These are phyloP conservation scores for Aspergillus terreus DNA, from an alignment of 2,329 filamentous ascomycete genomes.

Conservation along the genomic window DNA sequence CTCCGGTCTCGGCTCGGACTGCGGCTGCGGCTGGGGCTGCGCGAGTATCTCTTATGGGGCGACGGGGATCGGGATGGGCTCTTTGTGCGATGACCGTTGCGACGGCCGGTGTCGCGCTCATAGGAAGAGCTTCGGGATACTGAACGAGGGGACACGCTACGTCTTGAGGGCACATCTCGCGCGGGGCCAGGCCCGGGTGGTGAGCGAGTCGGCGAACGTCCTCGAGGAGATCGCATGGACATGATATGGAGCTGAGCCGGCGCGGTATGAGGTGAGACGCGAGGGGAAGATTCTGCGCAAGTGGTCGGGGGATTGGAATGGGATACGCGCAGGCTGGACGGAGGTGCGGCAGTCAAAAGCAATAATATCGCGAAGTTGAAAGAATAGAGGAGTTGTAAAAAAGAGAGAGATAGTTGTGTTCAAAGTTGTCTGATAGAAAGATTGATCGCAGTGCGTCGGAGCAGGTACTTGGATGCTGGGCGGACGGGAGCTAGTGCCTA, in stretches of 20 bases:
- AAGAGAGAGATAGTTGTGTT: too few relatives aligned
- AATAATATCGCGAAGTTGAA: too few relatives aligned
- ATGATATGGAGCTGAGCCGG: slow-evolving; percentile 10
- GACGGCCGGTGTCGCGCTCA: slow-evolving; percentile 18
- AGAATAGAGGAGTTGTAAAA: too few relatives aligned
- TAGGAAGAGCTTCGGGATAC: slow-evolving; percentile 26
- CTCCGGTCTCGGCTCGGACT: slow-evolving; percentile 16
- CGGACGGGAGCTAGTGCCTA: too few relatives aligned
- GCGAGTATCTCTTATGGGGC: slow-evolving; percentile 25
- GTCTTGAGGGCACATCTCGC: slow-evolving; percentile 25
- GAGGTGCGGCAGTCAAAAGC: too few relatives aligned
- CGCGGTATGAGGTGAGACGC: too few relatives aligned
- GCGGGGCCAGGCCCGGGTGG: slow-evolving; percentile 19
- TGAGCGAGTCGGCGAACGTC: slow-evolving; percentile 26
- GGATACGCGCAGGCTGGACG: too few relatives aligned
- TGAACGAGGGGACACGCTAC: slow-evolving; percentile 34
- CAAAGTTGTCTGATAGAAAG: too few relatives aligned
- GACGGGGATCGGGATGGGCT: slow-evolving; percentile 27
- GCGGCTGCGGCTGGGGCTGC: slow-evolving; percentile 17
- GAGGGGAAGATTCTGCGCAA: too few relatives aligned
- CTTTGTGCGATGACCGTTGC: slow-evolving; percentile 24
- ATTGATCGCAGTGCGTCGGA: too few relatives aligned
- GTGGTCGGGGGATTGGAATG: too few relatives aligned
- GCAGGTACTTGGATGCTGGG: too few relatives aligned
- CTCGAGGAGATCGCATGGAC: slow-evolving; percentile 24